Base-by-base conservation (phyloP, 108 stramenopile genomes). In the Stephanodiscus minutulus region DNA sequence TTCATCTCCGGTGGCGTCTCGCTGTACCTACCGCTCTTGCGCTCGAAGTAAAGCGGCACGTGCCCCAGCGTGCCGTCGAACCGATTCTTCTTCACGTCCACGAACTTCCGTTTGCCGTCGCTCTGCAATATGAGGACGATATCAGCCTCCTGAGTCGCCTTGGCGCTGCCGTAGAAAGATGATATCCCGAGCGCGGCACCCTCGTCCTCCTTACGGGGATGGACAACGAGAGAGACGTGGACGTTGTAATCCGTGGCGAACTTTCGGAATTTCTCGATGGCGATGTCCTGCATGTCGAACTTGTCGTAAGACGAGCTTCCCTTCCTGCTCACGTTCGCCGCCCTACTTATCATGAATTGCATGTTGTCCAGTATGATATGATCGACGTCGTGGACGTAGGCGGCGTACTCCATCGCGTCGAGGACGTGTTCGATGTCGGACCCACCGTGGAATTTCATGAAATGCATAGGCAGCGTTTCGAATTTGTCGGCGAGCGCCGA, bases 111-210 rank as follows among this genome's bases (percentile, higher is more conserved):
- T 25, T 78, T 82, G 31, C 81, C 82, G 64, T 91, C 95, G 43
- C 82, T 85, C 82, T 99, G 99, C 66, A 99, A 74, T 53, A 99
- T 98, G 44, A 98, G 56, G 21, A 99, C 98, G 17, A 89, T 96
- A 72, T 99, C 99, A n/a, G 97, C 98, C 79, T 99, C 99, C 85
- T 99, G 99, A 12, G 99, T 97, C 13, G 97, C 97, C 83, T 99
- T 99, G 60, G 97, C 98, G 39, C 92, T 86, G 59, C 99, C 99
- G 55, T 85, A 98, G 50, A 99, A 84, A 25, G 89, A 91, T 7
- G 84, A 85, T 10, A 98, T 93, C 46, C 86, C 82, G 35, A 99
- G 75, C 44, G 81, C 78, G 44, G 79, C 58, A 37, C 79, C 78
- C 74, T 96, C 95, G 46, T 86, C 94, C 85, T 98, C 99, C 75